A percentile compares a stretch with the other conserved stretches of the same genome.
Evolutionary conservation across 2,329 filamentous ascomycete genomes (phyloP).

Genomic region (Aspergillus oerlinghausenensis): DNA sequence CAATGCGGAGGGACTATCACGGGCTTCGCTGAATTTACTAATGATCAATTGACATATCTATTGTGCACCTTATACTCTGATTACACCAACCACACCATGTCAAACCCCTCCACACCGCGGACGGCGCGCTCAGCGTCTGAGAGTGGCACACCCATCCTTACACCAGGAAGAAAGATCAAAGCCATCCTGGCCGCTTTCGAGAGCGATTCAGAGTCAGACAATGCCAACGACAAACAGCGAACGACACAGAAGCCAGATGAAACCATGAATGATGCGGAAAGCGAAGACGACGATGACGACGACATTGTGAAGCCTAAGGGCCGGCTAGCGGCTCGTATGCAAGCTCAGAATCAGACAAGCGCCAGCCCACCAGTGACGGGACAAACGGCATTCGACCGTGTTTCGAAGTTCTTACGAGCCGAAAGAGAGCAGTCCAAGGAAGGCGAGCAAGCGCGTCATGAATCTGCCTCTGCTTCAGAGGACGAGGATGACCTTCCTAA

Average conservation of each 20-base stretch:
- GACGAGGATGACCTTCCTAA: constrained; percentile 32
- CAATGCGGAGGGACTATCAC: neutral
- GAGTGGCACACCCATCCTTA: constrained; percentile 32
- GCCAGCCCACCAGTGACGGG: neutral
- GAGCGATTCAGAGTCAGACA: constrained; percentile 45
- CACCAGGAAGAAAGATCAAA: constrained; percentile 45
- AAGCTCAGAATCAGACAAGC: constrained; percentile 32
- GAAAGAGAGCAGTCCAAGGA: constrained; percentile 10
- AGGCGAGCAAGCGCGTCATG: constrained; percentile 6
- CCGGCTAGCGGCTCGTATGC: constrained; percentile 62
- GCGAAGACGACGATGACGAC: constrained; percentile 40
- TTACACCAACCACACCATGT: constrained; percentile 18
- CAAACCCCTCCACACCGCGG: constrained; percentile 29
- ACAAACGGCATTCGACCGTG: constrained; percentile 38
- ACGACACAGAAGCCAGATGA: neutral
- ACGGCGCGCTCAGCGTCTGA: constrained; percentile 30
- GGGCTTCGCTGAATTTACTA: neutral
- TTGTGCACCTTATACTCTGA: neutral
- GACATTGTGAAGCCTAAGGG: constrained; percentile 56
- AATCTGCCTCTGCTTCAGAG: constrained; percentile 16
- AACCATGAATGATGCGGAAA: constrained; percentile 4
- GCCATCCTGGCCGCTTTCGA: constrained; percentile 48
- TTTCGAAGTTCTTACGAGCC: constrained; percentile 27
- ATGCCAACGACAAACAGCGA: constrained; percentile 19
- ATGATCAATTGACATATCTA: neutral